These are phyloP conservation scores for Calcarisporium arbuscula DNA, from an alignment of 2,329 filamentous ascomycete genomes.

Conservation along the genomic window DNA sequence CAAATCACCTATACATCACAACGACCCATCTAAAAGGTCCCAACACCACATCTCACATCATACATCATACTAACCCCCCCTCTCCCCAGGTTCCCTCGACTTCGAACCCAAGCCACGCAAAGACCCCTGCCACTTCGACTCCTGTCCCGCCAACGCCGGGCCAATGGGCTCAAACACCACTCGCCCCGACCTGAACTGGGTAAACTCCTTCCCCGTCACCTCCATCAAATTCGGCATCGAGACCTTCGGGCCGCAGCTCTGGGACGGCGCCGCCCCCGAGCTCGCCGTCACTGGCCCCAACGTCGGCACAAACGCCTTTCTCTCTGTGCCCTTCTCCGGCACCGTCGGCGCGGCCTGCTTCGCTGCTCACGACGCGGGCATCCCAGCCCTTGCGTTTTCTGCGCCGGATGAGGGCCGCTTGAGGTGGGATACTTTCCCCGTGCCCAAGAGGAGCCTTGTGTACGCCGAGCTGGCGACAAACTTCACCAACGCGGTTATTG, in stretches of 20 bases:
- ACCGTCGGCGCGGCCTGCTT: constrained; percentile 61
- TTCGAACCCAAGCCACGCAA: constrained; percentile 39
- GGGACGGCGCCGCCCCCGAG: constrained; percentile 42
- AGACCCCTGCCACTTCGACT: constrained; percentile 52
- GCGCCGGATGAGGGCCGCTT: constrained; percentile 44
- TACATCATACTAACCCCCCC: constrained; percentile 5
- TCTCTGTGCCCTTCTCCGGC: constrained; percentile 53
- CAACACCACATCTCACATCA: neutral
- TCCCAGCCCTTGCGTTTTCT: constrained; percentile 65
- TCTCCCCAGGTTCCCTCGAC: constrained; percentile 41
- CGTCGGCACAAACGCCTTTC: constrained; percentile 49
- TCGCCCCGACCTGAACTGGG: constrained; percentile 58
- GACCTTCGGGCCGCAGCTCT: constrained; percentile 4
- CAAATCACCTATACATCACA: neutral
- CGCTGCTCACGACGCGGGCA: constrained; percentile 44
- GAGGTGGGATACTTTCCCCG: constrained; percentile 47
- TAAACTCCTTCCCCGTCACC: constrained; percentile 62
- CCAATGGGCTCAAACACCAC: constrained; percentile 51
- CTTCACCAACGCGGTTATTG: constrained; percentile 49
- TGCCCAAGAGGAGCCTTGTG: constrained; percentile 47
- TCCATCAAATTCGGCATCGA: constrained; percentile 8
- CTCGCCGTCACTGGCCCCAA: constrained; percentile 63
- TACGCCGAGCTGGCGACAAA: constrained; percentile 58
- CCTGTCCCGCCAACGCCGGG: constrained; percentile 51
- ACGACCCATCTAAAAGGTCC: neutral